These are phyloP conservation scores for Collybiopsis luxurians DNA, from an alignment of 768 basidiomycete species.

Conservation along the genomic window DNA sequence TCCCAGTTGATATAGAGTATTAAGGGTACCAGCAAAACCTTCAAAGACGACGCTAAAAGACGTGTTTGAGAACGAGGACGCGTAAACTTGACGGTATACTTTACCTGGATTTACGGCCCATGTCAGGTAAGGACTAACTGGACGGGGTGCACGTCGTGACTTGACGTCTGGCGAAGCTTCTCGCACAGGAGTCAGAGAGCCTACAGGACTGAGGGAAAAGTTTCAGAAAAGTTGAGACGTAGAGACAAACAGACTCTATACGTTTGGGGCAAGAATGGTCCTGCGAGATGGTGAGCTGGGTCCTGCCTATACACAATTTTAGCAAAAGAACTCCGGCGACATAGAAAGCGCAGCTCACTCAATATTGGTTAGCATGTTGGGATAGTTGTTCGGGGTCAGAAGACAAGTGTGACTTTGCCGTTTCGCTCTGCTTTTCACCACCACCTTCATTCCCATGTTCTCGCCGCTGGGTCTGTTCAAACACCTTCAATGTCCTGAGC, in stretches of 20 bases:
- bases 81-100: too few species aligned
- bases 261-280: slow-evolving; percentile 65
- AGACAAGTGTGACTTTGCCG: background rate
- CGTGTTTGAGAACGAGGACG: background rate
- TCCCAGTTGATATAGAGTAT: slow-evolving; percentile 45
- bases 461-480: slow-evolving; percentile 57
- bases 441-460: slow-evolving; percentile 51
- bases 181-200: slow-evolving; percentile 5
- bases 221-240: background rate
- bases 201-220: slow-evolving; percentile 3
- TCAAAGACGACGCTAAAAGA: slow-evolving; percentile 30
- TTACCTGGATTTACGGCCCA: slow-evolving; percentile 19
- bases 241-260: slow-evolving; percentile 18
- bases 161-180: background rate
- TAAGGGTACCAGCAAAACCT: slow-evolving; percentile 41
- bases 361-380: background rate
- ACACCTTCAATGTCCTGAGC: slow-evolving; percentile 57
- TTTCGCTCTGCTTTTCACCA: too few species aligned
- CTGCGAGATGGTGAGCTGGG: slow-evolving; percentile 57
- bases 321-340: too few species aligned
- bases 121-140: background rate
- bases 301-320: slow-evolving; percentile 41
- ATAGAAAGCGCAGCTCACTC: background rate
- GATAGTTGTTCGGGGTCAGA: background rate
- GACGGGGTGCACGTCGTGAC: background rate